Percentiles rank a stretch among this genome's conserved stretches.
Evolutionary conservation across 2,329 filamentous ascomycete species (phyloP).

Genomic region (Plectosphaerella sp.): DNA sequence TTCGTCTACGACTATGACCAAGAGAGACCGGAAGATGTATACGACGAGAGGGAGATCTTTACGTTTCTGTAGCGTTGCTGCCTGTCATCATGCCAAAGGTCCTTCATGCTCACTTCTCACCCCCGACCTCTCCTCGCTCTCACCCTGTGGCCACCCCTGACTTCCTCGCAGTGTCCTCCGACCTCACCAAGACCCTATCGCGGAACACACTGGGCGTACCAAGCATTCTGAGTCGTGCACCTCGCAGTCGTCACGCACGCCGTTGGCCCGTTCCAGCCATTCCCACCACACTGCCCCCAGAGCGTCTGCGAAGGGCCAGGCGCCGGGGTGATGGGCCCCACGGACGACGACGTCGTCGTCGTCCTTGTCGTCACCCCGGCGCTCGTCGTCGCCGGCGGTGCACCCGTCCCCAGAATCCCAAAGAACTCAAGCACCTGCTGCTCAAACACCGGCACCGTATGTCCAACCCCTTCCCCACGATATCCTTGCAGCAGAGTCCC

Average conservation of each 20-base stretch:
- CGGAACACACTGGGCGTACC: neutral
- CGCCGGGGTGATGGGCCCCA: neutral
- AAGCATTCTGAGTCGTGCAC: neutral
- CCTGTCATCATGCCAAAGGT: too few relatives aligned
- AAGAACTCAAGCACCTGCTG: conserved; percentile 13
- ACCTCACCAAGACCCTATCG: too few relatives aligned
- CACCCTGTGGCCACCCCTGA: too few relatives aligned
- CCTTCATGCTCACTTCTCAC: too few relatives aligned
- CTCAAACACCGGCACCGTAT: conserved; percentile 21
- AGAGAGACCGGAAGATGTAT: neutral
- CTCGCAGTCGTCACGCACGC: neutral
- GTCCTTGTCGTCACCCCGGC: neutral
- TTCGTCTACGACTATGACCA: neutral
- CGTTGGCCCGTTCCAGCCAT: neutral
- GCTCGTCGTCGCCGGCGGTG: neutral
- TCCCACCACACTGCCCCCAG: neutral
- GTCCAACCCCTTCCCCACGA: conserved; percentile 21
- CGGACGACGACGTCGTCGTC: neutral
- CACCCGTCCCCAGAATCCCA: neutral
- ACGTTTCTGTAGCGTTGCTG: neutral
- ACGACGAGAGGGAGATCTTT: neutral
- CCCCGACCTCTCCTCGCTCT: too few relatives aligned
- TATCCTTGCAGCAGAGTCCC: conserved; percentile 25
- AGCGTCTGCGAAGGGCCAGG: neutral
- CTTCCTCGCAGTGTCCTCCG: too few relatives aligned